These are phyloP conservation scores for Liriodendron chinense DNA, from an alignment of 164 flowering plant genomes.

Conservation along the genomic window DNA sequence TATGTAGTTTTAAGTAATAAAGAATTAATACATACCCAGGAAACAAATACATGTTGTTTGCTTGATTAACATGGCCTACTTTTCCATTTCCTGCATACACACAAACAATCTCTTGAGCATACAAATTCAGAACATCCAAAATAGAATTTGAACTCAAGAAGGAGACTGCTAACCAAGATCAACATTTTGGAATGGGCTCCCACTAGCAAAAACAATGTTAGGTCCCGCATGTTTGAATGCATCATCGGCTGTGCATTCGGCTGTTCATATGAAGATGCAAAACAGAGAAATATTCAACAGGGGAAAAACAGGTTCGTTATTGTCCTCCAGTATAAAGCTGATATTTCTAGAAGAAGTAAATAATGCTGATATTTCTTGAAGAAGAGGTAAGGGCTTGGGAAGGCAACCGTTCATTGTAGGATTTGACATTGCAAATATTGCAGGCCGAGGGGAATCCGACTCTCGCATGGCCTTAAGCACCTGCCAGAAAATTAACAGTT, in stretches of 20 bases:
- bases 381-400: neutral
- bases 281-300: neutral
- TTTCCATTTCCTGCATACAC: constrained; percentile 66
- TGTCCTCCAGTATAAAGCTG: neutral
- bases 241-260: constrained; percentile 93
- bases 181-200: constrained; percentile 91
- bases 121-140: neutral
- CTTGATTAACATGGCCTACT: constrained; percentile 92
- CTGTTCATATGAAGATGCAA: constrained; percentile 38
- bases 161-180: constrained; percentile 54
- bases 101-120: neutral
- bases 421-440: constrained; percentile 99
- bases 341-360: constrained; percentile 1
- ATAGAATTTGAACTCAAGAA: neutral
- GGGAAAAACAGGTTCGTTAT: neutral
- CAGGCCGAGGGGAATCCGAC: constrained; percentile 86
- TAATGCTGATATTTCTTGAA: neutral
- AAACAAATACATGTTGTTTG: constrained; percentile 97
- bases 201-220: constrained; percentile 90
- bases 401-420: constrained; percentile 89
- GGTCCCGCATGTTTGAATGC: constrained; percentile 95
- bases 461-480: constrained; percentile 90
- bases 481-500: constrained; percentile 31
- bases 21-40: constrained; percentile 69
- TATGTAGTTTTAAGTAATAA: neutral